phyloP scores from a whole-genome alignment of 257 asterid genomes.

The Verbascum thapsus region DNA sequence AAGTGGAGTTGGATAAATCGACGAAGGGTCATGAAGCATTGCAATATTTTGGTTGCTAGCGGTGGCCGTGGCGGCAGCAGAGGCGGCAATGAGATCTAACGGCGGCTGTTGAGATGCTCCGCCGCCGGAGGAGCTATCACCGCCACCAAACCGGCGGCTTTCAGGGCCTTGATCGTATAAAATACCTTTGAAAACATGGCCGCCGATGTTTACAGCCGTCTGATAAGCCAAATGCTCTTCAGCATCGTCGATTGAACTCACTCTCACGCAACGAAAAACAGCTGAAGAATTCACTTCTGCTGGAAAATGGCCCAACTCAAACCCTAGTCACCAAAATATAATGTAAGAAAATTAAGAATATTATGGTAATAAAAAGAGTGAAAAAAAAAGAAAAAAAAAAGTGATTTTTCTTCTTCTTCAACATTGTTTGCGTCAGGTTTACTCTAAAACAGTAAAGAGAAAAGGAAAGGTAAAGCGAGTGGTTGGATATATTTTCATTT shows the following conservation, averaged over 20 bases:
- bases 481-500: slow-evolving; percentile 22
- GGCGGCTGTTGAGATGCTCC: slow-evolving; percentile 39
- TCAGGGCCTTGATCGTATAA: slow-evolving; percentile 68
- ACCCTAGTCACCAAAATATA: slow-evolving; percentile 33
- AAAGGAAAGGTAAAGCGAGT: slow-evolving; percentile 29
- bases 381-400: too few relatives aligned
- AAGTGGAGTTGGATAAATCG: slow-evolving; percentile 57
- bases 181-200: slow-evolving; percentile 63
- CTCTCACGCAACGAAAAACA: slow-evolving; percentile 53
- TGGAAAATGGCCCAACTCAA: slow-evolving; percentile 51
- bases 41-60: slow-evolving; percentile 32
- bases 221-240: slow-evolving; percentile 57
- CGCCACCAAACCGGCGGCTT: slow-evolving; percentile 30
- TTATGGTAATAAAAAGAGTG: neutral
- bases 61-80: slow-evolving; percentile 25
- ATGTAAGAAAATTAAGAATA: neutral
- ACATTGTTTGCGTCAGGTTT: slow-evolving; percentile 42
- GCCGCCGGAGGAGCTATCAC: slow-evolving; percentile 43
- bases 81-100: slow-evolving; percentile 39
- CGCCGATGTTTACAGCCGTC: slow-evolving; percentile 62
- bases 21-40: slow-evolving; percentile 64
- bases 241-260: slow-evolving; percentile 46
- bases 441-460: slow-evolving; percentile 37
- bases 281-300: slow-evolving; percentile 52
- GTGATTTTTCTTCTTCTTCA: neutral